Percentiles rank a stretch among this genome's conserved stretches.
Evolutionary conservation across 192 early-diverging fungal genomes (phyloP).

Genomic region (Geosiphon pyriformis): DNA sequence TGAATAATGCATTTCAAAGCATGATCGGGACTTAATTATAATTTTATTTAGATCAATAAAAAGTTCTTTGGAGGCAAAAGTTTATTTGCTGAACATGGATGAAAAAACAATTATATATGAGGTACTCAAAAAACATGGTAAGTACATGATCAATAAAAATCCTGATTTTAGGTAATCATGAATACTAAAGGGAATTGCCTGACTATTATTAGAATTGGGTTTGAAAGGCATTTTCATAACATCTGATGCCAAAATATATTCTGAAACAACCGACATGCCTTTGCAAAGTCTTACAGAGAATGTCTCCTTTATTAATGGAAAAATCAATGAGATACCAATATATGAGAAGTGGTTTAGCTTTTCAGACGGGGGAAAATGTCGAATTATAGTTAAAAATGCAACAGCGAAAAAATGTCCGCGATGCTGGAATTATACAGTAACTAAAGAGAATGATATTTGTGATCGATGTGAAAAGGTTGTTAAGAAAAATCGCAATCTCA

Average conservation of each 20-base stretch:
- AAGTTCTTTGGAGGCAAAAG: conserved; percentile 46
- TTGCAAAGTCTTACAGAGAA: background rate
- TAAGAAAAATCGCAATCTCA: background rate
- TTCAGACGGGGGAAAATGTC: conserved; percentile 30
- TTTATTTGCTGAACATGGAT: conserved; percentile 32
- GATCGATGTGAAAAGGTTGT: conserved; percentile 44
- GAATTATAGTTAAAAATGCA: conserved; percentile 46
- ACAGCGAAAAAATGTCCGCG: conserved; percentile 68
- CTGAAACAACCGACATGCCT: background rate
- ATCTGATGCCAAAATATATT: conserved; percentile 34
- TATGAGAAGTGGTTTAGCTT: conserved; percentile 19
- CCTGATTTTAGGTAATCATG: background rate
- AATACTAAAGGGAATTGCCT: conserved; percentile 10
- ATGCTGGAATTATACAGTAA: conserved; percentile 66
- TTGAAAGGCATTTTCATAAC: conserved; percentile 46
- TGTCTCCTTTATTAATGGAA: background rate
- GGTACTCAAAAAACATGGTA: conserved; percentile 13
- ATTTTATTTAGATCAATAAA: conserved; percentile 32
- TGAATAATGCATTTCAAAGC: too few species aligned
- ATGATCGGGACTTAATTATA: too few species aligned
- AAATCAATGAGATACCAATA: conserved; percentile 16
- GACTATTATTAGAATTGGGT: conserved; percentile 31
- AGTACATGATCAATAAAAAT: background rate
- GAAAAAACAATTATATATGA: conserved; percentile 14
- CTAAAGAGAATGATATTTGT: conserved; percentile 47